phyloP scores from a whole-genome alignment of 331 rosid genomes.

The Cydonia oblonga region DNA sequence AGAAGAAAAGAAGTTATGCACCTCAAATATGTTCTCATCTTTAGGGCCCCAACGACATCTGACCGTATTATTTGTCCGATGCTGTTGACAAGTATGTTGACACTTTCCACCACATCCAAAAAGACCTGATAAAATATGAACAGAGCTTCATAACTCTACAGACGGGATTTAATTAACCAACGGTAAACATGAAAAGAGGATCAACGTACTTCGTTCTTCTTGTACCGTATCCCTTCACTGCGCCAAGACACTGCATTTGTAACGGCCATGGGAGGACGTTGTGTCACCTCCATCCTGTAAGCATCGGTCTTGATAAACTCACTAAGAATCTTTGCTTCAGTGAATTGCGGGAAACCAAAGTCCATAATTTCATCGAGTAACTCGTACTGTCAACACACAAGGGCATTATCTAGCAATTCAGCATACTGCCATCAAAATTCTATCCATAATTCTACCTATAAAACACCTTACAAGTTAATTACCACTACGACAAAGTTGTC shows the following conservation, averaged over 20 bases:
- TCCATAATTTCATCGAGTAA: constrained; percentile 31
- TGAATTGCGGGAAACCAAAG: constrained; percentile 32
- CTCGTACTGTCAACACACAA: constrained; percentile 20
- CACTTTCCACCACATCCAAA: constrained; percentile 33
- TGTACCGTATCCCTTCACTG: constrained; percentile 27
- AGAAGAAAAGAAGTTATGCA: constrained; percentile 1
- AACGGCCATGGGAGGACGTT: constrained; percentile 35
- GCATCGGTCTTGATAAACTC: constrained; percentile 32
- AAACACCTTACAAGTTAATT: background rate
- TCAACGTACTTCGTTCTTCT: constrained; percentile 31
- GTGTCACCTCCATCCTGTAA: constrained; percentile 28
- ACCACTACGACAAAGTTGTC: constrained; percentile 35
- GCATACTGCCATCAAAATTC: background rate
- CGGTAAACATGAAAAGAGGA: background rate
- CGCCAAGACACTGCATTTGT: constrained; percentile 37
- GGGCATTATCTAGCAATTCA: background rate
- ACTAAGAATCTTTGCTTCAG: constrained; percentile 26
- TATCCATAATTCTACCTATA: background rate
- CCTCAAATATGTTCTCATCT: constrained; percentile 32
- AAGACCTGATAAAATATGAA: constrained; percentile 16
- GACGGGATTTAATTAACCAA: background rate
- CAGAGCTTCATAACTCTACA: background rate
- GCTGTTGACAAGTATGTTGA: constrained; percentile 30
- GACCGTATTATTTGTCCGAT: constrained; percentile 31
- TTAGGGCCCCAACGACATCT: constrained; percentile 29